Percentiles rank a stretch among this genome's conserved stretches.
These are phyloP conservation scores for Amaranthus palmeri DNA, from an alignment of 148 eudicot genomes.

Conservation along the genomic window DNA sequence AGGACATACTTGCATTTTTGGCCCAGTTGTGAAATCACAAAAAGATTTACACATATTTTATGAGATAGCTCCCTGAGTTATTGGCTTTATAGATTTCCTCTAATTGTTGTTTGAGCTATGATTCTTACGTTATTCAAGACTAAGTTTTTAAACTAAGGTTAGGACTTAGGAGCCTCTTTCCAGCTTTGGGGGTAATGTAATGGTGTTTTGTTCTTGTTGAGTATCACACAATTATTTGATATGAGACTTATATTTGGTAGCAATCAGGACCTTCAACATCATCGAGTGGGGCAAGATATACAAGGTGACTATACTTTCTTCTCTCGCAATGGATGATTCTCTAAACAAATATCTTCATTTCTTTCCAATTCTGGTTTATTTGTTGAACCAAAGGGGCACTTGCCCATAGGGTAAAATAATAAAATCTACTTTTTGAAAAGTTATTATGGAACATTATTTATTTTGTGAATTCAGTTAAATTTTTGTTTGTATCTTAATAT, in stretches of 20 bases:
- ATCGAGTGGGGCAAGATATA: constrained; percentile 60
- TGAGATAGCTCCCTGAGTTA: too few species aligned
- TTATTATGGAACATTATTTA: not conserved
- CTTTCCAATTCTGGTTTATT: not conserved
- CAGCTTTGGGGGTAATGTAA: too few species aligned
- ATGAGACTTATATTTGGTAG: constrained; percentile 39
- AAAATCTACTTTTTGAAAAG: not conserved
- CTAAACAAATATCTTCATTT: not conserved
- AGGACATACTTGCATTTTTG: too few species aligned
- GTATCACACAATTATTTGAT: constrained; percentile 14
- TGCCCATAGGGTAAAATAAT: not conserved
- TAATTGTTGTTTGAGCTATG: too few species aligned
- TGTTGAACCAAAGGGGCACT: not conserved
- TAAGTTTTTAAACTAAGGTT: too few species aligned
- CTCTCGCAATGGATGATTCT: too few species aligned
- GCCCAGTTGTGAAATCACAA: too few species aligned
- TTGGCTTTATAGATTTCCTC: too few species aligned
- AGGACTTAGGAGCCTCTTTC: too few species aligned
- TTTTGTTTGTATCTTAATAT: not conserved
- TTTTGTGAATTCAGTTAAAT: not conserved
- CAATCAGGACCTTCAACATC: constrained; percentile 81
- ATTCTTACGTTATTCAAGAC: too few species aligned
- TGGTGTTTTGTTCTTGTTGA: not conserved
- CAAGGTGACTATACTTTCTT: constrained; percentile 50
- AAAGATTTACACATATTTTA: too few species aligned